Percentiles rank a stretch among this genome's conserved stretches.
phyloP scores from a whole-genome alignment of 805 yeast genomes.

The Cyberlindnera japonica region DNA sequence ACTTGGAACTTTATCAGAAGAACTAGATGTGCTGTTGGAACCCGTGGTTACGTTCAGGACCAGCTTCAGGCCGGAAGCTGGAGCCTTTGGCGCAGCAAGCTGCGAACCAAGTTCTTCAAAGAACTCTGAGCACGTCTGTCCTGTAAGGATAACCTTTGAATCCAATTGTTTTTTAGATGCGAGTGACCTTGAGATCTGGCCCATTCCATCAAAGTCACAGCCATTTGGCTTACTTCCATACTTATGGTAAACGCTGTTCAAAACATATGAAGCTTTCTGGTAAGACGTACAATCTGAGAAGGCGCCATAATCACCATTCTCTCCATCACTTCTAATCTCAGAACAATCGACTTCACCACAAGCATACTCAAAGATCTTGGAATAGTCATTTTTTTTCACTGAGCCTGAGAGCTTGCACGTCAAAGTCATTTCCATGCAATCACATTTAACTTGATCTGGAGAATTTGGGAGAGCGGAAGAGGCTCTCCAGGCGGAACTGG shows the following conservation, averaged over 20 bases:
- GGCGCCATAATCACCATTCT: slow-evolving; percentile 58
- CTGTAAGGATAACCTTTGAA: slow-evolving; percentile 9
- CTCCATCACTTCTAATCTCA: slow-evolving; percentile 57
- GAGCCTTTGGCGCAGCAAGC: too few relatives aligned
- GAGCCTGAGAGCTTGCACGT: slow-evolving; percentile 52
- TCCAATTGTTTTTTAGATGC: slow-evolving; percentile 11
- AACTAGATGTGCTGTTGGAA: not conserved
- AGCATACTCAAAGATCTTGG: slow-evolving; percentile 50
- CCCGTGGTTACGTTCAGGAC: not conserved
- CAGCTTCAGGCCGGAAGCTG: too few relatives aligned
- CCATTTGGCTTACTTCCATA: slow-evolving; percentile 33
- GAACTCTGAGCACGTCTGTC: slow-evolving; percentile 21
- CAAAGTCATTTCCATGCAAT: slow-evolving; percentile 53
- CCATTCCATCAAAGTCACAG: slow-evolving; percentile 29
- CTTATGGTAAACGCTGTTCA: slow-evolving; percentile 57
- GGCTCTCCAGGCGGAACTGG: slow-evolving; percentile 57
- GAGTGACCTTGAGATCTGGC: slow-evolving; percentile 13
- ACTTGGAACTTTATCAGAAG: not conserved
- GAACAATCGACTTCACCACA: slow-evolving; percentile 58
- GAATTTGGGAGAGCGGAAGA: slow-evolving; percentile 60
- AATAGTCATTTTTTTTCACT: slow-evolving; percentile 46
- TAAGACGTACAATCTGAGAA: slow-evolving; percentile 62
- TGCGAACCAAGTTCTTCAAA: slow-evolving; percentile 3
- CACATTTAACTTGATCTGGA: slow-evolving; percentile 58
- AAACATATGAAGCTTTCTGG: slow-evolving; percentile 58